Percentiles rank a stretch among this genome's conserved stretches.
phyloP scores from a whole-genome alignment of 2,329 filamentous ascomycete genomes.

The Myrmaecium sp. region DNA sequence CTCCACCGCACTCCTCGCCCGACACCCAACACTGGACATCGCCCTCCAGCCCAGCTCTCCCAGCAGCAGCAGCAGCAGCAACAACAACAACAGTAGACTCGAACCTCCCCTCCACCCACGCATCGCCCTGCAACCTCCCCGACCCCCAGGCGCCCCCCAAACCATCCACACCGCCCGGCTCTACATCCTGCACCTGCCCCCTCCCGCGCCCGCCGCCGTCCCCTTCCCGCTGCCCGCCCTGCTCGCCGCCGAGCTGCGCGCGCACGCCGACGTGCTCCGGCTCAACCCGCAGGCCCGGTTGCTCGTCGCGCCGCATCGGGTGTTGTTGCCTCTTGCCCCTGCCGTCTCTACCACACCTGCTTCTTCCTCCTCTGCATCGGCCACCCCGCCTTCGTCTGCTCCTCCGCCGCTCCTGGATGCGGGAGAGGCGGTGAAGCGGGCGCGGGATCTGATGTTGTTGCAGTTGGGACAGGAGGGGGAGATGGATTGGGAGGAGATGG shows the following conservation, averaged over 20 bases:
- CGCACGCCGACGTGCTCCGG: conserved; percentile 16
- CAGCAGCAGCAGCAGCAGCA: not conserved
- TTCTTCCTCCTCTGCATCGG: no score
- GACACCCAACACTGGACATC: conserved; percentile 11
- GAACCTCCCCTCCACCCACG: conserved; percentile 4
- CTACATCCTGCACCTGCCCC: conserved; percentile 17
- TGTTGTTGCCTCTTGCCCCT: no score
- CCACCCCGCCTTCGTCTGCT: no score
- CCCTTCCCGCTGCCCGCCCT: conserved; percentile 5
- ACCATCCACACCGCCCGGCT: conserved; percentile 15
- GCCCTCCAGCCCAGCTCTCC: conserved; percentile 10
- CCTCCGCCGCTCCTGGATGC: no score
- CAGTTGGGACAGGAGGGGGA: no score
- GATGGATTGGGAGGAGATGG: no score
- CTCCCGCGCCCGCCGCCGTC: conserved; percentile 5
- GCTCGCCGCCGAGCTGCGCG: conserved; percentile 13
- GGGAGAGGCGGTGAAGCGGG: no score
- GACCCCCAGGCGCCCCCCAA: conserved; percentile 10
- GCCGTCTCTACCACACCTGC: no score
- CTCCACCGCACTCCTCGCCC: conserved; percentile 8
- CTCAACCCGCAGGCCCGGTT: conserved; percentile 10
- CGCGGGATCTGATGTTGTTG: no score
- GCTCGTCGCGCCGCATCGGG: conserved; percentile 11
- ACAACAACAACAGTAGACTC: not conserved
- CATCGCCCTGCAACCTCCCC: conserved; percentile 8